phyloP scores from a whole-genome alignment of 2,329 filamentous ascomycete species.

The Colletotrichum cereale region DNA sequence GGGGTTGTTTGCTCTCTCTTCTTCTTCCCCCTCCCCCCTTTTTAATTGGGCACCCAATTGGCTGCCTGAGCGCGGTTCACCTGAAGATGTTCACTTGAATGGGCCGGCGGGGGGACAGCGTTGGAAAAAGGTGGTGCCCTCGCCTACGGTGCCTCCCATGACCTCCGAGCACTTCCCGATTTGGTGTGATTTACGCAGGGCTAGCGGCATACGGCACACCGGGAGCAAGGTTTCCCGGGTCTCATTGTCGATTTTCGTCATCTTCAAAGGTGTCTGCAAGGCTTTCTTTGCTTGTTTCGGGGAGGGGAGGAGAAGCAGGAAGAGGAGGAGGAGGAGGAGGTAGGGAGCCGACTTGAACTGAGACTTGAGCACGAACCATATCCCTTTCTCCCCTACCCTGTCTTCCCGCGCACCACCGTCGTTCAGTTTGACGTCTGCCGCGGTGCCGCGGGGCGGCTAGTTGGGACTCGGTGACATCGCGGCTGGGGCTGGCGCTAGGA shows the following conservation, averaged over 20 bases:
- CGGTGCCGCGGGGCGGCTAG: constrained; percentile 14
- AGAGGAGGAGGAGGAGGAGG: too few relatives aligned
- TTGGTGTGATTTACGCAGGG: constrained; percentile 26
- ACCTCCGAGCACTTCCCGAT: constrained; percentile 10
- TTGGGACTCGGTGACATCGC: neutral
- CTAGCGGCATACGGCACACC: constrained; percentile 17
- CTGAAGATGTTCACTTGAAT: constrained; percentile 7
- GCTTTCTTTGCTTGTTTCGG: neutral
- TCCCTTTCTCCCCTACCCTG: neutral
- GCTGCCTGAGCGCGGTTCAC: neutral
- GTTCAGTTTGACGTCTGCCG: constrained; percentile 11
- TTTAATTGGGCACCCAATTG: neutral
- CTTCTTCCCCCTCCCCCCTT: neutral
- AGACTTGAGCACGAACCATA: constrained; percentile 14
- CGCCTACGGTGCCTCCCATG: neutral
- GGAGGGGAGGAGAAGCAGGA: too few relatives aligned
- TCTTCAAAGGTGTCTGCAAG: neutral
- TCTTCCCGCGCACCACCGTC: neutral
- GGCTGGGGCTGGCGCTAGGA: neutral
- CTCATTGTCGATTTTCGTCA: neutral
- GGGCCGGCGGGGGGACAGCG: neutral
- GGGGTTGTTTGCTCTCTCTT: neutral
- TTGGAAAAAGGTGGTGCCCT: neutral
- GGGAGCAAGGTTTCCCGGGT: neutral
- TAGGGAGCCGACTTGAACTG: neutral